These are phyloP conservation scores for Leishmania mexicana DNA, from an alignment of 208 protist genomes.

Conservation along the genomic window DNA sequence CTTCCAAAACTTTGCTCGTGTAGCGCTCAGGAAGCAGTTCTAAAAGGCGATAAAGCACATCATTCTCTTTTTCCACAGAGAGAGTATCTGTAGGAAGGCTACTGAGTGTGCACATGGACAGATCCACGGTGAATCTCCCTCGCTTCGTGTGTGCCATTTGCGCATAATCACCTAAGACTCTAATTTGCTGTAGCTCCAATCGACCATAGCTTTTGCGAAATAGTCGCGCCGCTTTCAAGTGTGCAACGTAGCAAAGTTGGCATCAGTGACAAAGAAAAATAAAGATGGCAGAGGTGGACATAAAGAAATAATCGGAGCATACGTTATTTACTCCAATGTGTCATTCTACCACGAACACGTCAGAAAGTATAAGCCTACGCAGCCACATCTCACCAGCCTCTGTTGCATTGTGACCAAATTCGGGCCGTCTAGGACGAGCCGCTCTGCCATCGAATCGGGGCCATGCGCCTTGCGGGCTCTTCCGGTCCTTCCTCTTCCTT, in stretches of 20 bases:
- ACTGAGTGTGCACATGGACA: conserved; percentile 52
- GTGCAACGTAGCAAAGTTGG: neutral
- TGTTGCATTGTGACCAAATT: neutral
- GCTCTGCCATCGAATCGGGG: neutral
- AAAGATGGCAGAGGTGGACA: no score
- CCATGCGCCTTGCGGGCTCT: neutral
- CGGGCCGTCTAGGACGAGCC: neutral
- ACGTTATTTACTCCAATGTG: neutral
- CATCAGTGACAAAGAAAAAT: neutral
- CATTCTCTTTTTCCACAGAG: conserved; percentile 60
- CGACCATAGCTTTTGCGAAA: neutral
- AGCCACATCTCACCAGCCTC: neutral
- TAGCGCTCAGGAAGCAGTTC: conserved; percentile 74
- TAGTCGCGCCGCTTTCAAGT: neutral
- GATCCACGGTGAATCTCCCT: conserved; percentile 29
- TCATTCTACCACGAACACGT: neutral
- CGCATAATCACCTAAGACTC: neutral
- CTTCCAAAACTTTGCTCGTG: conserved; percentile 42
- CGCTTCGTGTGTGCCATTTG: conserved; percentile 29
- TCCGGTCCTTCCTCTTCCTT: neutral
- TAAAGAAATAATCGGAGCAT: neutral
- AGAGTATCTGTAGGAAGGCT: conserved; percentile 66
- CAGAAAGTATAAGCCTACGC: neutral
- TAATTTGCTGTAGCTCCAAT: neutral
- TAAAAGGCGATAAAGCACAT: conserved; percentile 76